Evolutionary conservation across 345 rosid genomes (phyloP).

Genomic region (Citrus reticulata): DNA sequence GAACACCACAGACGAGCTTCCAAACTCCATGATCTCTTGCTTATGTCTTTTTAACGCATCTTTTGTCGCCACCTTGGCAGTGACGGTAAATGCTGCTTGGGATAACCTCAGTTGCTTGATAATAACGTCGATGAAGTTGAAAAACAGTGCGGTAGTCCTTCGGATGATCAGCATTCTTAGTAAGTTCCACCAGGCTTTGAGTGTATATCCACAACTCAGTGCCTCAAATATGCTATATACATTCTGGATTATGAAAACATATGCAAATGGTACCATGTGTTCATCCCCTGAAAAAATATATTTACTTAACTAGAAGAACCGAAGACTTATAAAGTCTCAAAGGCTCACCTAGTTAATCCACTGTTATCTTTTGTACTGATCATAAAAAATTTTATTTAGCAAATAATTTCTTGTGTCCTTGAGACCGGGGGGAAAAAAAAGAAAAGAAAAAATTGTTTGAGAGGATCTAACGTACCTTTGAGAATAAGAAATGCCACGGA

Average conservation of each 20-base stretch:
- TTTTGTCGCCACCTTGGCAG: constrained; percentile 30
- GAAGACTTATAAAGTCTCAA: too few species aligned
- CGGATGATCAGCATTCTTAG: constrained; percentile 22
- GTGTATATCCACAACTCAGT: not conserved
- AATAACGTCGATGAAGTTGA: constrained; percentile 5
- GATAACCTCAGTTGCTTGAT: constrained; percentile 28
- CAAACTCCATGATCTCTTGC: constrained; percentile 39
- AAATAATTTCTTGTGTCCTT: too few species aligned
- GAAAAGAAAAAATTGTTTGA: not conserved
- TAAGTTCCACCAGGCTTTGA: constrained; percentile 7
- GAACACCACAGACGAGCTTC: constrained; percentile 32
- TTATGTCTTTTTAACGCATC: constrained; percentile 33
- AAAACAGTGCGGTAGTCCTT: not conserved
- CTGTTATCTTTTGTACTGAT: too few species aligned
- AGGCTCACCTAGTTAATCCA: too few species aligned
- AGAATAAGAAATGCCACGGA: constrained; percentile 29
- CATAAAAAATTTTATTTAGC: too few species aligned
- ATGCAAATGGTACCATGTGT: not conserved
- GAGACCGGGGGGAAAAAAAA: not conserved
- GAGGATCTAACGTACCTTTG: constrained; percentile 10
- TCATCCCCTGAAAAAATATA: too few species aligned
- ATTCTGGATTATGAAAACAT: constrained; percentile 5
- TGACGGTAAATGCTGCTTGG: constrained; percentile 28
- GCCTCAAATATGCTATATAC: constrained; percentile 11
- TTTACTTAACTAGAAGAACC: too few species aligned